Evolutionary conservation across 495 filamentous ascomycete species (phyloP).

Genomic region (Aspergillus incahuasiensis): DNA sequence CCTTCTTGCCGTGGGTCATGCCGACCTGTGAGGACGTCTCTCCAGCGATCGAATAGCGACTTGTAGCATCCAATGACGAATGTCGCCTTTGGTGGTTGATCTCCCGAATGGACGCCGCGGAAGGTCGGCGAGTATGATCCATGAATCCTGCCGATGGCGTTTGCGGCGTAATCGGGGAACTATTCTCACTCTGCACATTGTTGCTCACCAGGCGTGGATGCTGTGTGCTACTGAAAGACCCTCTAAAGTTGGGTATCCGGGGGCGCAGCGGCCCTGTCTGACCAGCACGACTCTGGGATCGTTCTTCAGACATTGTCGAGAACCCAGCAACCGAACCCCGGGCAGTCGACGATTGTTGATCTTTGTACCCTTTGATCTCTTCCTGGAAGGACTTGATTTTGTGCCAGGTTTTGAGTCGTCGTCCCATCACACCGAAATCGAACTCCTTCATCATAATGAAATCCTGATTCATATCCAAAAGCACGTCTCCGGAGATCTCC

Average conservation of each 20-base stretch:
- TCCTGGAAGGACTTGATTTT: conserved; percentile 86
- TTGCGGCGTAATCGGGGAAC: conserved; percentile 32
- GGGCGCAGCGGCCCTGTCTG: conserved; percentile 51
- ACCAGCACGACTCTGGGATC: conserved; percentile 31
- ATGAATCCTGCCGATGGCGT: conserved; percentile 29
- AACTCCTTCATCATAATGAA: conserved; percentile 93
- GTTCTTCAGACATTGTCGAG: conserved; percentile 36
- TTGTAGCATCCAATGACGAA: conserved; percentile 69
- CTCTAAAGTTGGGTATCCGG: conserved; percentile 51
- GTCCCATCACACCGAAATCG: conserved; percentile 85
- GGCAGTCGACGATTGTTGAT: conserved; percentile 16
- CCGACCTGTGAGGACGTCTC: conserved; percentile 21
- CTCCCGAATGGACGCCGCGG: conserved; percentile 79
- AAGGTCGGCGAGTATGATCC: conserved; percentile 59
- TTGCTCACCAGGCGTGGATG: conserved; percentile 33
- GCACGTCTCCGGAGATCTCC: conserved; percentile 89
- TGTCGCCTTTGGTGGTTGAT: conserved; percentile 82
- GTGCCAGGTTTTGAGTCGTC: conserved; percentile 89
- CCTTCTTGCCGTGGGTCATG: conserved; percentile 65
- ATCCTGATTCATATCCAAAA: conserved; percentile 91
- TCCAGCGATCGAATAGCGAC: conserved; percentile 31
- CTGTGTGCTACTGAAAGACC: conserved; percentile 25
- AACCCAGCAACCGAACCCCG: conserved; percentile 30
- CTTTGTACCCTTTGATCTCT: conserved; percentile 54
- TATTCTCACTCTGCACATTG: conserved; percentile 23